These are phyloP conservation scores for Sarcodon aspratus DNA, from an alignment of 768 basidiomycete species.

Conservation along the genomic window DNA sequence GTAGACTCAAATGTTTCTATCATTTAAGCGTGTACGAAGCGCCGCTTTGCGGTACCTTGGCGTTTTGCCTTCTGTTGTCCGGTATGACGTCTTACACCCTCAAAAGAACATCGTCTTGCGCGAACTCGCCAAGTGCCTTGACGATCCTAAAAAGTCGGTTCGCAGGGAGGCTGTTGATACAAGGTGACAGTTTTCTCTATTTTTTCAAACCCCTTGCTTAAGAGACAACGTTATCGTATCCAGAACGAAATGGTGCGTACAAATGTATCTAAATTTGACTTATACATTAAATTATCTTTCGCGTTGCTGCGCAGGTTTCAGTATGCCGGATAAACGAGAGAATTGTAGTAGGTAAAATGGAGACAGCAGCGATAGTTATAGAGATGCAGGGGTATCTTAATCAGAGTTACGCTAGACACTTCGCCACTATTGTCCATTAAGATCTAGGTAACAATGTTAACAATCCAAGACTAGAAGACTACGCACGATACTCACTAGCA, in stretches of 20 bases:
- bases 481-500: not conserved
- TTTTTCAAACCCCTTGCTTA: not conserved
- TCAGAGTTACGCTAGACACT: no score
- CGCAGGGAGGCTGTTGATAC: constrained; percentile 86
- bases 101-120: constrained; percentile 64
- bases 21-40: constrained; percentile 56
- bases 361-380: not conserved
- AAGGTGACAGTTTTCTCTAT: constrained; percentile 20
- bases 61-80: constrained; percentile 61
- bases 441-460: no score
- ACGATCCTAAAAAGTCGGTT: constrained; percentile 82
- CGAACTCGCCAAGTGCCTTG: constrained; percentile 63
- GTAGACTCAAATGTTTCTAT: not conserved
- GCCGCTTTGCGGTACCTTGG: constrained; percentile 68
- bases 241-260: constrained; percentile 37
- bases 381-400: no score
- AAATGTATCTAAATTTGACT: not conserved
- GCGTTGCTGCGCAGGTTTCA: constrained; percentile 33
- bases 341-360: constrained; percentile 8
- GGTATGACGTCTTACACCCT: constrained; percentile 78
- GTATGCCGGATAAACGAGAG: constrained; percentile 35
- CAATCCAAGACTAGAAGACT: no score
- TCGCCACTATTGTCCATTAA: no score
- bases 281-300: no score
- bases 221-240: constrained; percentile 1